Evolutionary conservation across 345 rosid species (phyloP).

Genomic region (Bruguiera parviflora): DNA sequence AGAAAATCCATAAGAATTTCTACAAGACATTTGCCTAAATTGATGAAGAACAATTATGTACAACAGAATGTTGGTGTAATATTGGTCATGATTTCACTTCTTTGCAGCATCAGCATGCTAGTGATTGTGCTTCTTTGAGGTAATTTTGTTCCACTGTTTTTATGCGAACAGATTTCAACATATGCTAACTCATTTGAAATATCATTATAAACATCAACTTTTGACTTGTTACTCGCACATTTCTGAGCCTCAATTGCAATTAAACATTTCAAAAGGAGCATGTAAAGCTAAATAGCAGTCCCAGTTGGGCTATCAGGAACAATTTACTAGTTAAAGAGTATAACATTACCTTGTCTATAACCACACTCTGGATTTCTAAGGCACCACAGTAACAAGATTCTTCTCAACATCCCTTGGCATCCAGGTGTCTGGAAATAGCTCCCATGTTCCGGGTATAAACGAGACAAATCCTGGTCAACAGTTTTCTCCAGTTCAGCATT

Average conservation of each 20-base stretch:
- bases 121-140: too few species aligned
- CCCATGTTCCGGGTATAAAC: slow-evolving; percentile 92
- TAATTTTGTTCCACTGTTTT: too few species aligned
- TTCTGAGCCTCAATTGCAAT: too few species aligned
- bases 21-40: not conserved
- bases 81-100: not conserved
- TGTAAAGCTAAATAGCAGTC: not conserved
- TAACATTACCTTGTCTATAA: slow-evolving; percentile 71
- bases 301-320: not conserved
- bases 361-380: slow-evolving; percentile 83
- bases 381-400: slow-evolving; percentile 87
- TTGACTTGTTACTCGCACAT: too few species aligned
- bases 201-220: too few species aligned
- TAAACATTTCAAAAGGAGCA: too few species aligned
- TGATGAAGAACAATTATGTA: not conserved
- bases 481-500: slow-evolving; percentile 94
- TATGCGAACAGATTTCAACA: too few species aligned
- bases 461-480: slow-evolving; percentile 86
- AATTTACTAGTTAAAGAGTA: not conserved
- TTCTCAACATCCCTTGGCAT: slow-evolving; percentile 93
- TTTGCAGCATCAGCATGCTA: too few species aligned
- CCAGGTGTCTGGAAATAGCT: slow-evolving; percentile 93
- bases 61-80: not conserved
- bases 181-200: too few species aligned
- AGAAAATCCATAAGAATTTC: slow-evolving; percentile 3